These are phyloP conservation scores for Flaveria trinervia DNA, from an alignment of 129 eudicot genomes.

Conservation along the genomic window DNA sequence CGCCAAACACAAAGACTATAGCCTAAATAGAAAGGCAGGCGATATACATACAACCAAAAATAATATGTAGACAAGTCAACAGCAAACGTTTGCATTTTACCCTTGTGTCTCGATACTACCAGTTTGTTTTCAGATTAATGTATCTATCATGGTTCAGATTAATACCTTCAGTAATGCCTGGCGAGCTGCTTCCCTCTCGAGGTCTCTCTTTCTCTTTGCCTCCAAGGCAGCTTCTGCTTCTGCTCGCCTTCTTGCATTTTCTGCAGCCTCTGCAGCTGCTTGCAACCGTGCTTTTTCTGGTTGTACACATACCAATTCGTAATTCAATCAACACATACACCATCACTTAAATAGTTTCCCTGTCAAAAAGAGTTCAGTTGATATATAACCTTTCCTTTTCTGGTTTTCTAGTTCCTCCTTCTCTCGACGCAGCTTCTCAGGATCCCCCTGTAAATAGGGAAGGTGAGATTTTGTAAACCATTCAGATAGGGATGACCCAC, in stretches of 20 bases:
- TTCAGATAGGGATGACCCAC: background rate
- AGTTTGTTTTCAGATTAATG: background rate
- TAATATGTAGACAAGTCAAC: background rate
- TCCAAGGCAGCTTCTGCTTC: conserved; percentile 81
- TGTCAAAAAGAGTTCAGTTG: background rate
- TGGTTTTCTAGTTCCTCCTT: conserved; percentile 75
- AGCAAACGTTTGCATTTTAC: background rate
- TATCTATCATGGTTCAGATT: background rate
- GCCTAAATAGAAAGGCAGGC: background rate
- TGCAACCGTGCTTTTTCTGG: conserved; percentile 84
- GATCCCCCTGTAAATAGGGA: conserved; percentile 47
- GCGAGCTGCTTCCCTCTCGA: conserved; percentile 89
- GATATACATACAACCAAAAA: background rate
- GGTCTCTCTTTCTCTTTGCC: conserved; percentile 69
- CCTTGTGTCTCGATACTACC: conserved; percentile 1
- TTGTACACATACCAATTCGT: background rate
- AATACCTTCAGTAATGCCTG: conserved; percentile 75
- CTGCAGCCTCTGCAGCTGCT: conserved; percentile 97
- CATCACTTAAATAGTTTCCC: background rate
- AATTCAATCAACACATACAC: background rate
- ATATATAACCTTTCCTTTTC: conserved; percentile 59
- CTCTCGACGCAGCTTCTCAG: conserved; percentile 77
- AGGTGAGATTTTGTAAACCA: background rate
- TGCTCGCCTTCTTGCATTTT: conserved; percentile 72
- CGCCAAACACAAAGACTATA: background rate